Evolutionary conservation across 2,329 filamentous ascomycete genomes (phyloP).

Genomic region (Nemania abortiva): DNA sequence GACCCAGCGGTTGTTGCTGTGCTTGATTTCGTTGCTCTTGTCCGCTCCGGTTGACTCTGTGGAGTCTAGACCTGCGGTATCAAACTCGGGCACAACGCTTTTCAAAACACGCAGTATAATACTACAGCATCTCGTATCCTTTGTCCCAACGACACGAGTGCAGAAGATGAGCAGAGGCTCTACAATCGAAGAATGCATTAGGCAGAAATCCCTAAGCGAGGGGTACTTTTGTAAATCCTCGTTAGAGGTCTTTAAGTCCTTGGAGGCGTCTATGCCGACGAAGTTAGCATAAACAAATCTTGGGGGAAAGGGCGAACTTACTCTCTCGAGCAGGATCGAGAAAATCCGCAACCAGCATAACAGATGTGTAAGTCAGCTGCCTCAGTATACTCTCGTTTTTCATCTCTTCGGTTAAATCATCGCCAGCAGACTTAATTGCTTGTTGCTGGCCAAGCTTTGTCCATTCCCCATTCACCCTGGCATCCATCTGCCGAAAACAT

Average conservation of each 20-base stretch:
- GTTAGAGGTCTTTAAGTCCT: constrained; percentile 42
- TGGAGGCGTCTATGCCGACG: constrained; percentile 40
- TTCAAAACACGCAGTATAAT: constrained; percentile 89
- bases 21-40: constrained; percentile 29
- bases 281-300: constrained; percentile 15
- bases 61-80: constrained; percentile 35
- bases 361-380: constrained; percentile 90
- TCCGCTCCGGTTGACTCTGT: constrained; percentile 21
- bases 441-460: constrained; percentile 76
- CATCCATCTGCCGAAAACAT: constrained; percentile 87
- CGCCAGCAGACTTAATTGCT: constrained; percentile 73
- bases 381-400: constrained; percentile 95
- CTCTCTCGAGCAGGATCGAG: constrained; percentile 79
- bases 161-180: constrained; percentile 93
- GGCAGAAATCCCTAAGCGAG: constrained; percentile 83
- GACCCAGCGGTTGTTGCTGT: constrained; percentile 58
- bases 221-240: constrained; percentile 58
- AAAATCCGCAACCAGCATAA: constrained; percentile 90
- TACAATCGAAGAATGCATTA: constrained; percentile 81
- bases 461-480: constrained; percentile 91
- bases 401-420: constrained; percentile 94
- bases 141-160: constrained; percentile 89
- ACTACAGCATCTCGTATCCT: constrained; percentile 87
- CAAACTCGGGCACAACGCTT: constrained; percentile 84
- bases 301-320: constrained; percentile 56